phyloP scores from a whole-genome alignment of 371 early-diverging fungal species.

The Mucor plumbeus region DNA sequence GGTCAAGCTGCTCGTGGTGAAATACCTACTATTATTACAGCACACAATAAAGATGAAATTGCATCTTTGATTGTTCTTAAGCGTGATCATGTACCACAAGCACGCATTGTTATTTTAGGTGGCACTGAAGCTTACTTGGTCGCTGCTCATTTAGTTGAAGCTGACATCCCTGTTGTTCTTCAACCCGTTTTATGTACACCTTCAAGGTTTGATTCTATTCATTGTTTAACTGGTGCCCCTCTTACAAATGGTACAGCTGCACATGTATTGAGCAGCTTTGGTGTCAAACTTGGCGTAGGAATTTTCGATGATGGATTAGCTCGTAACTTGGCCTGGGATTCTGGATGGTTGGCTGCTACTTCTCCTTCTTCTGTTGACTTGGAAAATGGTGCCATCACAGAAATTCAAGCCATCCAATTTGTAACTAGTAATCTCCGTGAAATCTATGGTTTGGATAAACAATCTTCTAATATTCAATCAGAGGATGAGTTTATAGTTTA shows the following conservation, averaged over 20 bases:
- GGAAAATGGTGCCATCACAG: slow-evolving; percentile 45
- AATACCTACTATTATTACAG: slow-evolving; percentile 64
- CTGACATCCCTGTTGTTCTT: slow-evolving; percentile 68
- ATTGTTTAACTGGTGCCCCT: slow-evolving; percentile 68
- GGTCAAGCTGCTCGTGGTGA: slow-evolving; percentile 62
- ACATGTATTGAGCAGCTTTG: slow-evolving; percentile 62
- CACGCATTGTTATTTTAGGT: slow-evolving; percentile 57
- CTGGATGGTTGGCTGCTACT: slow-evolving; percentile 70
- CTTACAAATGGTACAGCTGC: slow-evolving; percentile 63
- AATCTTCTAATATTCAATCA: background rate
- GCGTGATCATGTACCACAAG: slow-evolving; percentile 40
- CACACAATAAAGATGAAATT: slow-evolving; percentile 75
- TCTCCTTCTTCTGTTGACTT: slow-evolving; percentile 32
- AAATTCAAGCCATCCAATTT: slow-evolving; percentile 70
- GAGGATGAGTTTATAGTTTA: slow-evolving; percentile 52
- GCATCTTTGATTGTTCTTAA: slow-evolving; percentile 68
- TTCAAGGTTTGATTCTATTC: slow-evolving; percentile 65
- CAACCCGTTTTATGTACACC: slow-evolving; percentile 73
- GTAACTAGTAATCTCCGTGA: slow-evolving; percentile 75
- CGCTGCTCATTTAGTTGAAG: slow-evolving; percentile 62
- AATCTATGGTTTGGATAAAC: slow-evolving; percentile 54
- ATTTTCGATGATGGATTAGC: slow-evolving; percentile 63
- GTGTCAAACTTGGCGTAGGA: slow-evolving; percentile 71
- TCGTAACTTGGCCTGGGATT: slow-evolving; percentile 77
- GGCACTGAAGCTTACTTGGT: slow-evolving; percentile 77